Conservation (phyloP, 2,329 filamentous ascomycete species). For the Ophiostoma novo-ulmi region DNA sequence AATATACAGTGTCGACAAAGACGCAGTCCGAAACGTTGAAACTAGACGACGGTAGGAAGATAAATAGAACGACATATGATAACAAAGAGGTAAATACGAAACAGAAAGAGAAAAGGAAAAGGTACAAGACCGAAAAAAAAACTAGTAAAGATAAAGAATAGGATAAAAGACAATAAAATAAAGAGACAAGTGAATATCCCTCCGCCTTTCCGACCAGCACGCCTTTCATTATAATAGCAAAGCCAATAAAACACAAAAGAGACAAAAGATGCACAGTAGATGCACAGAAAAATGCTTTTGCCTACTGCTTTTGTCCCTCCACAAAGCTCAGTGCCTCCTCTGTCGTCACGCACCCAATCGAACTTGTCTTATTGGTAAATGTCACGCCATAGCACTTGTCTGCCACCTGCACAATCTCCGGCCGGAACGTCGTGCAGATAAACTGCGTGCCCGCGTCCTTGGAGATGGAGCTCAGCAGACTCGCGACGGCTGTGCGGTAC, state of each 20-base stretch:
- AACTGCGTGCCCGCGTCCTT: constrained; percentile 68
- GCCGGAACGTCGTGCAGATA: constrained; percentile 97
- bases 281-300: constrained; percentile 10
- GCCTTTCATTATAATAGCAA: constrained; percentile 20
- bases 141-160: background rate
- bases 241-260: background rate
- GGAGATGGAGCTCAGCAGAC: constrained; percentile 76
- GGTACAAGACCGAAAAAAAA: too few species aligned
- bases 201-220: constrained; percentile 22
- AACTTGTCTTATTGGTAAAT: constrained; percentile 89
- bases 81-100: background rate
- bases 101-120: background rate
- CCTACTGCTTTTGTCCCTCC: constrained; percentile 62
- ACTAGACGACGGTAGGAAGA: background rate
- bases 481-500: constrained; percentile 91
- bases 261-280: constrained; percentile 3
- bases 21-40: background rate
- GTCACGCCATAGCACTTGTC: constrained; percentile 98
- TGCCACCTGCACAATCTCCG: constrained; percentile 90
- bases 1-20: background rate
- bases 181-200: background rate
- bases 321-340: constrained; percentile 92
- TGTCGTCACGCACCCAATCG: constrained; percentile 80
- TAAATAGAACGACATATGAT: background rate
- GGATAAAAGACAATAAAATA: constrained; percentile 11